Percentiles rank a stretch among this genome's conserved stretches.
phyloP scores from a whole-genome alignment of 225 moss, liverwort and hornwort genomes.

The Asterella californica region DNA sequence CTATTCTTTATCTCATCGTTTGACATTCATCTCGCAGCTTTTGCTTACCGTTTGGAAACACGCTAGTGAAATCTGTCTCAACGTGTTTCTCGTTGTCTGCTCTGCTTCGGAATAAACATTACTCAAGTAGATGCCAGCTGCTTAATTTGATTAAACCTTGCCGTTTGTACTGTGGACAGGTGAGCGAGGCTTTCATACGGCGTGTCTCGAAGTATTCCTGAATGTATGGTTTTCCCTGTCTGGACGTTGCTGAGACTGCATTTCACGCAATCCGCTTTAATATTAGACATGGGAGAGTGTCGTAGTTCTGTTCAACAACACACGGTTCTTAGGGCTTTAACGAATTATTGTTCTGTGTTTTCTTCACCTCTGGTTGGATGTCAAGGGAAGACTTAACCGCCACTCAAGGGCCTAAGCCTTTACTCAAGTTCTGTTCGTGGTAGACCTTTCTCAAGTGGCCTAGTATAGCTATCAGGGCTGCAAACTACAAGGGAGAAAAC shows the following conservation, averaged over 20 bases:
- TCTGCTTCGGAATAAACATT: neutral
- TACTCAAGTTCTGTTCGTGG: neutral
- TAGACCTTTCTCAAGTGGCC: neutral
- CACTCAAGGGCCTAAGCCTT: neutral
- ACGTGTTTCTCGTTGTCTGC: neutral
- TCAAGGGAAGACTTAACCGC: neutral
- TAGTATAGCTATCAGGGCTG: neutral
- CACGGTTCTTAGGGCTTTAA: neutral
- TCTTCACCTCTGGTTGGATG: neutral
- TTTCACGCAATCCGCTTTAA: neutral
- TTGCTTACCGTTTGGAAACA: neutral
- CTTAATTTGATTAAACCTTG: neutral
- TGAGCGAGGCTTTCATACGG: conserved; percentile 34
- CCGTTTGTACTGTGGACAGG: conserved; percentile 29
- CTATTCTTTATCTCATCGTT: neutral
- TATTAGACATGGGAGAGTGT: neutral
- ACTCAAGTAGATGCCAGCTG: neutral
- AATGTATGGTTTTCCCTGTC: conserved; percentile 26
- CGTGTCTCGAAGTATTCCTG: conserved; percentile 33
- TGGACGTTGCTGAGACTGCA: neutral
- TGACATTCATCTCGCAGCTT: too few relatives aligned
- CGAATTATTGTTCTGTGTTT: neutral
- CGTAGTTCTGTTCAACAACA: too few relatives aligned
- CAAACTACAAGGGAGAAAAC: neutral
- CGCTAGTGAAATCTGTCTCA: neutral